phyloP scores from a whole-genome alignment of 495 filamentous ascomycete genomes.

The Lophiotrema nucula region DNA sequence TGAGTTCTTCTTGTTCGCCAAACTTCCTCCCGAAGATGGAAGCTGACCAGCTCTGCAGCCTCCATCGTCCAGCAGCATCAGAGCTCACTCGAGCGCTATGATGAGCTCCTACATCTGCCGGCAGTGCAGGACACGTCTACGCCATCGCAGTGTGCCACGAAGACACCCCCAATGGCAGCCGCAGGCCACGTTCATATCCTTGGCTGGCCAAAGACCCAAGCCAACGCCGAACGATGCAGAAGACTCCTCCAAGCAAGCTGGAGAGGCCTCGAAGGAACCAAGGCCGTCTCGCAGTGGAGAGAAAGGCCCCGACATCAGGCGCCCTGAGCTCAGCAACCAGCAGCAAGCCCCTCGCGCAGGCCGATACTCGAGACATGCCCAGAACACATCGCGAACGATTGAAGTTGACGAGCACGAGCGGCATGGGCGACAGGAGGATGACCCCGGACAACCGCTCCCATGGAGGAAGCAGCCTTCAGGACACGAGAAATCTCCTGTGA shows the following conservation, averaged over 20 bases:
- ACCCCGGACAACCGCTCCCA: neutral
- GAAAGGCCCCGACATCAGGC: too few relatives aligned
- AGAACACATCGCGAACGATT: neutral
- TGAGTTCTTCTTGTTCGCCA: too few relatives aligned
- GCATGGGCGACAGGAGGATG: too few relatives aligned
- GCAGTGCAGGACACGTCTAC: conserved; percentile 28
- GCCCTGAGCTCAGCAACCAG: too few relatives aligned
- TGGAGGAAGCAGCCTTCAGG: neutral
- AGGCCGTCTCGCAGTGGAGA: too few relatives aligned
- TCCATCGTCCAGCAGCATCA: too few relatives aligned
- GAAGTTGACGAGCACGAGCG: neutral
- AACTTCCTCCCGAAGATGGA: too few relatives aligned
- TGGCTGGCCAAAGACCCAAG: neutral
- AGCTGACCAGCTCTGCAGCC: too few relatives aligned
- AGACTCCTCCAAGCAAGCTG: neutral
- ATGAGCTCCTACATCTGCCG: conserved; percentile 30
- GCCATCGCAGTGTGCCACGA: conserved; percentile 1
- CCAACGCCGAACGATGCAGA: neutral
- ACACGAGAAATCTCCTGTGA: neutral
- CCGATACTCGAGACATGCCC: neutral
- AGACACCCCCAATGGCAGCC: conserved; percentile 28
- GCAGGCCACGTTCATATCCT: conserved; percentile 26
- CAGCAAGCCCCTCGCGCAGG: neutral
- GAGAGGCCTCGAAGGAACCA: too few relatives aligned
- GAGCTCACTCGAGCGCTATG: conserved; percentile 10